Evolutionary conservation across 2,329 filamentous ascomycete genomes (phyloP).

Genomic region (Cladorrhinum sp.): DNA sequence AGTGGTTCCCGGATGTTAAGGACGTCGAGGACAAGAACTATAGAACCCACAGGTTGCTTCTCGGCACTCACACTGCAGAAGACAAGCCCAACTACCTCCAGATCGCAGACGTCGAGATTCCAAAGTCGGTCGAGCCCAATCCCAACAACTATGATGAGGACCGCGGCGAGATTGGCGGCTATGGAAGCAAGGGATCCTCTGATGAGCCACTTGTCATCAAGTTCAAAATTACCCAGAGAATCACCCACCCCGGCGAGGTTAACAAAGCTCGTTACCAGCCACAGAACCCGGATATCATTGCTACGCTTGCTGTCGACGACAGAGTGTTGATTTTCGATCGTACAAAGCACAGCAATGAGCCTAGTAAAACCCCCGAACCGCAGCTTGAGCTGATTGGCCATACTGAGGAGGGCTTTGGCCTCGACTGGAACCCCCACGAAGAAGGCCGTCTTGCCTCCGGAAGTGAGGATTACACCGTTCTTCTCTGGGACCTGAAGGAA

Average conservation of each 20-base stretch:
- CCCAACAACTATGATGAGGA: conserved; percentile 87
- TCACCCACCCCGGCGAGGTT: conserved; percentile 93
- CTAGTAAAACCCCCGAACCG: conserved; percentile 70
- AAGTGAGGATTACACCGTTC: conserved; percentile 87
- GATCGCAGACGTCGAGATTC: conserved; percentile 90
- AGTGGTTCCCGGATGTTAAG: conserved; percentile 97
- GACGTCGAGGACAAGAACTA: conserved; percentile 83
- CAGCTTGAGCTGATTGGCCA: conserved; percentile 86
- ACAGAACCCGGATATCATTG: conserved; percentile 94
- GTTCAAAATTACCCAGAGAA: conserved; percentile 91
- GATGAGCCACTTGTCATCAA: conserved; percentile 69
- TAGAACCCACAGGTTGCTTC: conserved; percentile 80
- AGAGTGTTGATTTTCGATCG: conserved; percentile 92
- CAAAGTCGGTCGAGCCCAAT: conserved; percentile 71
- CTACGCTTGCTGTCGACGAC: conserved; percentile 84
- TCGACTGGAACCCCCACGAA: conserved; percentile 86
- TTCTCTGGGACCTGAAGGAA: conserved; percentile 83
- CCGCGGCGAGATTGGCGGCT: conserved; percentile 88
- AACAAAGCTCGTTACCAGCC: conserved; percentile 99
- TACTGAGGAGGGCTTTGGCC: conserved; percentile 82
- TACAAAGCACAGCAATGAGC: conserved; percentile 82
- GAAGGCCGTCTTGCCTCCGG: conserved; percentile 83
- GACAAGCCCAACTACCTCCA: conserved; percentile 87
- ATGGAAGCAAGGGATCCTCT: conserved; percentile 65
- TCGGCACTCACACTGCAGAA: conserved; percentile 92